Evolutionary conservation across 768 basidiomycete genomes (phyloP), one percentile per base, ranked within the genome.

Genomic region (Lentinula guzmanii): DNA sequence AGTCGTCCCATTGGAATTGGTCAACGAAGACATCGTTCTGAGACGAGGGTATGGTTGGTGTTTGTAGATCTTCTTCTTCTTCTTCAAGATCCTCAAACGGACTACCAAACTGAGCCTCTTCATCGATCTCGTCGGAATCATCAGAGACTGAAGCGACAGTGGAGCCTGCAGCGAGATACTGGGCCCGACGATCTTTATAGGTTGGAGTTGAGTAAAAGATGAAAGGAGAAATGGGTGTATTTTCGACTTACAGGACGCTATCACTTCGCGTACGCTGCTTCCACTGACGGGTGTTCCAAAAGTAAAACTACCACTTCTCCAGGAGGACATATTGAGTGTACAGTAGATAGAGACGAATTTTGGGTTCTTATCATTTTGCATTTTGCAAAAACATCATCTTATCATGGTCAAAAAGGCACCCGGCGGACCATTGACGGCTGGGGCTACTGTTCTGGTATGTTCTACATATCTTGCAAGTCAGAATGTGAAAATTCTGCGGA

Each of bases 121-220:
- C 76, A 52, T 81, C 77, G 34, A 73, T 75, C 18, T 73, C 69
- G 58, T 75, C 75, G 16, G 71, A 73, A 6, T 73, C 68, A 61
- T 83, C 80, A 5, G 78, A 74, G 3, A 81, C 74, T 10, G 79
- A 75, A n/a, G 79, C 80, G 28, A 86, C 79, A 35, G 79, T 78
- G 7, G 85, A 84, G 55, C 82, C 83, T 21, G 84, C 84, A 43
- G 83, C 76, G 10, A 89, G 79, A 67, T 82, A 87, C 68, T 90
- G 88, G 7, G 87, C 76, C 34, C 89, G 82, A 58, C 83, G 84
- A 69, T 90, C 89, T 91, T 64, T 18, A 62, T 61, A 59, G 18
- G 24, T 5, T 28, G 61, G 50, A 24, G 42, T 24, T 46, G 10
- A 54, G 63, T 37, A 63, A 54, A 33, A 64, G 41, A 13, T n/a